Conservation (phyloP, 1,284 basidiomycete genomes). For the Microbotryum lychnidis-dioicae region DNA sequence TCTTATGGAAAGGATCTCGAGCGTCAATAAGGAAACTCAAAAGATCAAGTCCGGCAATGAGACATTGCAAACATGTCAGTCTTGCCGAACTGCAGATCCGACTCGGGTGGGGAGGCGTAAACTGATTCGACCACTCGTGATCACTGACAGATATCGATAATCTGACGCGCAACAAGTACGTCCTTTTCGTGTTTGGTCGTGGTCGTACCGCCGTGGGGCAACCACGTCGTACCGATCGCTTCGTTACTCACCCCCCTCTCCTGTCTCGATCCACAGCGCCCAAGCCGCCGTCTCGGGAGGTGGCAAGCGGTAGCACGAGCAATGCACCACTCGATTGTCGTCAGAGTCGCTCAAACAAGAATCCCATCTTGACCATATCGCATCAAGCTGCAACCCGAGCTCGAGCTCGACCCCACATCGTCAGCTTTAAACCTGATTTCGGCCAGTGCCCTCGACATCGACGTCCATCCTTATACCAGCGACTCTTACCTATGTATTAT, state of each 20-base stretch:
- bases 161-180: conserved; percentile 49
- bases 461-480: no score
- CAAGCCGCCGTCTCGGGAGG: no score
- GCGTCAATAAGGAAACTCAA: conserved; percentile 63
- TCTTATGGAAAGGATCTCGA: conserved; percentile 56
- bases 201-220: background rate
- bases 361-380: no score
- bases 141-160: conserved; percentile 60
- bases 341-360: no score
- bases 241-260: background rate
- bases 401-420: no score
- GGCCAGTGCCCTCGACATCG: no score
- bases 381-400: no score
- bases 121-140: background rate
- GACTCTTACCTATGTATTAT: no score
- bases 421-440: no score
- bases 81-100: background rate
- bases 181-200: background rate
- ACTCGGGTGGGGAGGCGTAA: no score
- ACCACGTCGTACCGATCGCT: background rate
- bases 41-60: conserved; percentile 68
- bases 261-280: background rate
- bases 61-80: conserved; percentile 61
- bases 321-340: no score
- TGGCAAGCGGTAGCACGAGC: no score